Base-by-base conservation (phyloP, 2,329 filamentous ascomycete genomes). In the Cryphonectria japonica region DNA sequence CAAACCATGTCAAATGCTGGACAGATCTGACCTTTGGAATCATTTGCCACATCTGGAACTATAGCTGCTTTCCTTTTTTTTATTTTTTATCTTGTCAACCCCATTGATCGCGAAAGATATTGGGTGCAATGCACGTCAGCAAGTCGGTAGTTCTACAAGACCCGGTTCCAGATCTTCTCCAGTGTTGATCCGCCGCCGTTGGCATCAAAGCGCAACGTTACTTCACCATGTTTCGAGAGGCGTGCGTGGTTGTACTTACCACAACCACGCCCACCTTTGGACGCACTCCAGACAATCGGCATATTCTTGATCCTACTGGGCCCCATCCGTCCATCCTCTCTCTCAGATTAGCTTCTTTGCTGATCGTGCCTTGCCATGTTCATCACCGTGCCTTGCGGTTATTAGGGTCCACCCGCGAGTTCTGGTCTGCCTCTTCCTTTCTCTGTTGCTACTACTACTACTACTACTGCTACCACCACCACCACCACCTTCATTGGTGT, bases 171-270 rank as follows among this genome's bases (percentile, higher is more conserved):
- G 41, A 50, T n/a, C 46, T 22, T 16, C 16, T 64, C 34, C 3
- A 64, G 34, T 5, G 54, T 34, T 32, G 63, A 66, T 50, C 50
- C 29, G 32, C 52, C 65, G 52, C 32, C 65, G 34, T 65, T 29
- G 52, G 34, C 52, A 59, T 43, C 34, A 43, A 52, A 43, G 32
- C 65, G 65, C 65, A 67, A 67, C 65, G 65, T 67, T 67, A 67
- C 65, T 22, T 67, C 34, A 59, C 32, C 61, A 46, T 61, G 59
- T 61, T 61, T 61, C 32, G 59, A 39, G 59, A 37, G 46, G 46
- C 46, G 32, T 61, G 34, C 34, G 59, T 34, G 59, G 59, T 50
- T 22, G 46, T 61, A 39, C 59, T 14, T 26, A 37, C 59, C 32
- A 37, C 26, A 32, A 39, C 59, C 59, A 61, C 59, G 59, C 59